Evolutionary conservation across 768 basidiomycete genomes (phyloP).

Genomic region (Lactarius akahatsu): DNA sequence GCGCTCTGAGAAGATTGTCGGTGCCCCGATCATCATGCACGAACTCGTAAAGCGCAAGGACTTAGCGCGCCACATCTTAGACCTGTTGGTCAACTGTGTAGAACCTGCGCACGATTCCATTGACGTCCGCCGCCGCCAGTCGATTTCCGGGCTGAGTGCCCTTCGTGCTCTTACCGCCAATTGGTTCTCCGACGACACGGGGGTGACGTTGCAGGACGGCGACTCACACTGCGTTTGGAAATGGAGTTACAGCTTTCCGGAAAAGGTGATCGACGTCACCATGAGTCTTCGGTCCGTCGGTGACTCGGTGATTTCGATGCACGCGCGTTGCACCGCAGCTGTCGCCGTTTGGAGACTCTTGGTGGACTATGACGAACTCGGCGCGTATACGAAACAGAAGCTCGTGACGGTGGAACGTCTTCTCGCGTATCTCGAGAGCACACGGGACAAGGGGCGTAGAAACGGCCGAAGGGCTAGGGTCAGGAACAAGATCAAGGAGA

Average conservation of each 20-base stretch:
- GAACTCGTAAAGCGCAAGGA: conserved; percentile 13
- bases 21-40: conserved; percentile 7
- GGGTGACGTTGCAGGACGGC: neutral
- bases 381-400: conserved; percentile 9
- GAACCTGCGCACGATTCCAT: conserved; percentile 6
- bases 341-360: conserved; percentile 7
- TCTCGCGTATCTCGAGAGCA: conserved; percentile 3
- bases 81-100: conserved; percentile 9
- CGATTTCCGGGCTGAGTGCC: conserved; percentile 3
- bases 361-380: conserved; percentile 5
- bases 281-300: conserved; percentile 2
- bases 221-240: conserved; percentile 3
- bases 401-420: conserved; percentile 6
- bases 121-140: neutral
- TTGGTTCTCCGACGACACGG: conserved; percentile 2
- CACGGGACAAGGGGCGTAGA: neutral
- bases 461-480: neutral
- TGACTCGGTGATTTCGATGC: conserved; percentile 13
- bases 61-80: neutral
- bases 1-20: neutral
- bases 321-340: conserved; percentile 7
- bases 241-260: conserved; percentile 1
- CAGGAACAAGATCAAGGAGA: conserved; percentile 4
- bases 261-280: neutral
- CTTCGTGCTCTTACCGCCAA: conserved; percentile 7